Conservation (phyloP, 1,284 basidiomycete genomes). For the Apiotrichum gracile region DNA sequence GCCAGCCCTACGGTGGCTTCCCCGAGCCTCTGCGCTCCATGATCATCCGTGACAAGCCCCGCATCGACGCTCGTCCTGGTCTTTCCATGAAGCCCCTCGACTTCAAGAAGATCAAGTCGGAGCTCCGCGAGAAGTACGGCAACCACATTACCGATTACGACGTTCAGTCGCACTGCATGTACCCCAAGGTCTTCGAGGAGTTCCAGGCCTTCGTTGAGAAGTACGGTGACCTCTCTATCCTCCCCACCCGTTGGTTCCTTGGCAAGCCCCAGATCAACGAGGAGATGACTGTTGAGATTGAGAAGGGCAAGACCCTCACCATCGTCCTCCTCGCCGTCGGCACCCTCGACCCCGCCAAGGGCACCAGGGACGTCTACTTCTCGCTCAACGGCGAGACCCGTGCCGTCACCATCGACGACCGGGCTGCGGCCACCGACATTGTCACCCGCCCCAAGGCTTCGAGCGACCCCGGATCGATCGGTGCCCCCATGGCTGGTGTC, state of each 20-base stretch:
- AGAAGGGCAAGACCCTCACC: slow-evolving; percentile 95
- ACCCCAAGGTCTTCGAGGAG: slow-evolving; percentile 86
- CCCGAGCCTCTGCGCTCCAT: slow-evolving; percentile 88
- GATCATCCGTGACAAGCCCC: slow-evolving; percentile 88
- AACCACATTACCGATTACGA: slow-evolving; percentile 88
- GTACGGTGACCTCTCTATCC: slow-evolving; percentile 90
- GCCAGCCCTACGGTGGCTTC: slow-evolving; percentile 95
- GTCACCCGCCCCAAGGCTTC: slow-evolving; percentile 88
- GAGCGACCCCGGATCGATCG: slow-evolving; percentile 87
- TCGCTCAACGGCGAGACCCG: slow-evolving; percentile 90
- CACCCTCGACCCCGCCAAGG: slow-evolving; percentile 81
- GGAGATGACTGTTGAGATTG: slow-evolving; percentile 94
- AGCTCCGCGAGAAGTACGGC: slow-evolving; percentile 88
- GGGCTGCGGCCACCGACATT: slow-evolving; percentile 90
- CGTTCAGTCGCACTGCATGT: slow-evolving; percentile 79
- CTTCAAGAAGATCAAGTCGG: slow-evolving; percentile 92
- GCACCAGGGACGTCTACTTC: slow-evolving; percentile 93
- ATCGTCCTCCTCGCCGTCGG: slow-evolving; percentile 94
- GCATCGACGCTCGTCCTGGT: slow-evolving; percentile 91
- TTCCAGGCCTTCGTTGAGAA: slow-evolving; percentile 90
- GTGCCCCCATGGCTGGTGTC: slow-evolving; percentile 77
- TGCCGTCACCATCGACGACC: slow-evolving; percentile 89
- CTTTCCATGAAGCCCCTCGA: slow-evolving; percentile 78
- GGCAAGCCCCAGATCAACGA: slow-evolving; percentile 85
- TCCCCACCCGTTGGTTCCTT: slow-evolving; percentile 97